A percentile compares a stretch with the other conserved stretches of the same genome.
Evolutionary conservation across 306 rosid genomes (phyloP).

Genomic region (Trifolium repens): DNA sequence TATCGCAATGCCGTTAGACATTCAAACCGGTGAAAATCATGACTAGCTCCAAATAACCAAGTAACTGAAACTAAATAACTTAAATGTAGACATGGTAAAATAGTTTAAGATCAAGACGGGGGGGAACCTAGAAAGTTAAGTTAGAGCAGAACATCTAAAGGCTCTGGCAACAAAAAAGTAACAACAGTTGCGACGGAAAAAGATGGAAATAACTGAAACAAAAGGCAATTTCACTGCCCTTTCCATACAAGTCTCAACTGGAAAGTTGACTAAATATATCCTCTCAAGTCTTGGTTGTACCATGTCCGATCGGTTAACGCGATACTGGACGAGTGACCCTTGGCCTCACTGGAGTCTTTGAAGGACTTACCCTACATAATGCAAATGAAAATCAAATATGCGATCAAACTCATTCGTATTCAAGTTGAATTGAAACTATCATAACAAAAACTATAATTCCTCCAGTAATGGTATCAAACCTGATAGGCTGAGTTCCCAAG

Average conservation of each 20-base stretch:
- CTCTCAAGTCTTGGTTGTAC: slow-evolving; percentile 39
- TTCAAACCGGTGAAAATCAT: background rate
- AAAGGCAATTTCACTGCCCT: slow-evolving; percentile 65
- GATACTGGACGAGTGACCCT: slow-evolving; percentile 67
- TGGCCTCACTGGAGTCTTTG: slow-evolving; percentile 98
- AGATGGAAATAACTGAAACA: slow-evolving; percentile 58
- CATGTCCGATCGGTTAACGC: slow-evolving; percentile 41
- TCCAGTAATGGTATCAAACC: slow-evolving; percentile 51
- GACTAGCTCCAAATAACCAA: slow-evolving; percentile 31
- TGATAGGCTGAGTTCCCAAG: slow-evolving; percentile 85
- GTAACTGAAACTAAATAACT: slow-evolving; percentile 36
- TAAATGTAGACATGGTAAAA: slow-evolving; percentile 39
- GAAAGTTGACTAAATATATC: slow-evolving; percentile 49
- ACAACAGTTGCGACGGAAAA: slow-evolving; percentile 53
- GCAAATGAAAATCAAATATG: slow-evolving; percentile 28
- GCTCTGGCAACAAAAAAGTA: slow-evolving; percentile 52
- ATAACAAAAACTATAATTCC: slow-evolving; percentile 2
- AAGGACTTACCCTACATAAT: slow-evolving; percentile 89
- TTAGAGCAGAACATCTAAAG: slow-evolving; percentile 54
- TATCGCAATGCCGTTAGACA: background rate
- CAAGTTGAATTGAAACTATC: slow-evolving; percentile 10
- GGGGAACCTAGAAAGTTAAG: slow-evolving; percentile 53
- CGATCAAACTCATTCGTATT: background rate
- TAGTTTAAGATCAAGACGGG: slow-evolving; percentile 52
- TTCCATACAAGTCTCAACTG: slow-evolving; percentile 51